Evolutionary conservation across 1,284 basidiomycete genomes (phyloP).

Genomic region (Rhizopogon parksii): DNA sequence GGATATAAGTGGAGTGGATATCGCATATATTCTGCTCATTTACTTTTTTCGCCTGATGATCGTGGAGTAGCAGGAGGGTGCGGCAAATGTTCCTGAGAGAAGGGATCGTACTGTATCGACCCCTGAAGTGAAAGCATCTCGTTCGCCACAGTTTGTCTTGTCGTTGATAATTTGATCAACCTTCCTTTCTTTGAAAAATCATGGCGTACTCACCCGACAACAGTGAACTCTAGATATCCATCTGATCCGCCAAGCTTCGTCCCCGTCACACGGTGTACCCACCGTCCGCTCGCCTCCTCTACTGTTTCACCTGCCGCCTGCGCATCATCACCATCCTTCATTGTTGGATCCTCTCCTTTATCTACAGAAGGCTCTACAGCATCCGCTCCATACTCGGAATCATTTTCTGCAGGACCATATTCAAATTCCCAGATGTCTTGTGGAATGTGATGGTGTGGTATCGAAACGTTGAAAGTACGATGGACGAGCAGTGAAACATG

Average conservation of each 20-base stretch:
- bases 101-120: conserved; percentile 82
- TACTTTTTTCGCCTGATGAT: conserved; percentile 1
- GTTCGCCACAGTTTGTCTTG: conserved; percentile 86
- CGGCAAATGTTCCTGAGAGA: conserved; percentile 58
- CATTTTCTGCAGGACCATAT: conserved; percentile 70
- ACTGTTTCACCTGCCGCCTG: conserved; percentile 21
- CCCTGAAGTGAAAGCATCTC: conserved; percentile 92
- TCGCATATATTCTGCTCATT: too few relatives aligned
- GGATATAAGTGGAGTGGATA: too few relatives aligned
- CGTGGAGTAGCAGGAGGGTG: conserved; percentile 19
- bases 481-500: conserved; percentile 91
- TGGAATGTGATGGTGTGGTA: conserved; percentile 89
- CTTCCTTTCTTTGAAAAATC: not conserved
- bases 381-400: conserved; percentile 57
- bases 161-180: conserved; percentile 6
- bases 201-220: conserved; percentile 68
- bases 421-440: conserved; percentile 81
- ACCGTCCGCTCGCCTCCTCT: conserved; percentile 58
- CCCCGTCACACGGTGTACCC: conserved; percentile 73
- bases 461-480: conserved; percentile 94
- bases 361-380: conserved; percentile 12
- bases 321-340: conserved; percentile 22
- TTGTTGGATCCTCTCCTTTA: conserved; percentile 20
- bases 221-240: conserved; percentile 78
- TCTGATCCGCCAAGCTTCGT: conserved; percentile 66